A percentile compares a stretch with the other conserved stretches of the same genome.
Evolutionary conservation across 495 filamentous ascomycete species (phyloP).

Genomic region (Alectoria sarmentosa): DNA sequence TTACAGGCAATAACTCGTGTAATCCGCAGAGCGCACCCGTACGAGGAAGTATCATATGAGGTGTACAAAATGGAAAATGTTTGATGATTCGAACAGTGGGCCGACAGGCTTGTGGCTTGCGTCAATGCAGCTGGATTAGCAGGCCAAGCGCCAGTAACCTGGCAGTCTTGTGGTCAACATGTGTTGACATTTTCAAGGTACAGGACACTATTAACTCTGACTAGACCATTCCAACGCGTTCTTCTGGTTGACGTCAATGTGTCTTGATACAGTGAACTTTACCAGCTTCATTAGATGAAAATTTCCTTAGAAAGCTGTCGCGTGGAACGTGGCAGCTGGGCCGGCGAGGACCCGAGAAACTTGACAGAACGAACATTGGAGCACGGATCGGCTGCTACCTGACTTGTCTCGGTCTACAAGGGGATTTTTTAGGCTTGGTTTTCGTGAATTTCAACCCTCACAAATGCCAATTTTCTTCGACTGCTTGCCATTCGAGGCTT

Average conservation of each 20-base stretch:
- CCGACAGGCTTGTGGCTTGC: neutral
- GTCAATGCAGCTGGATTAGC: neutral
- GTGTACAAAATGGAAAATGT: conserved; percentile 69
- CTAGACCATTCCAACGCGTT: neutral
- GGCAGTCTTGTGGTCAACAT: too few species aligned
- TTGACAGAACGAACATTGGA: too few species aligned
- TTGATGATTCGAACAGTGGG: conserved; percentile 27
- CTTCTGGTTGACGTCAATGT: neutral
- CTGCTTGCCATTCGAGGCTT: too few species aligned
- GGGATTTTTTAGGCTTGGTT: too few species aligned
- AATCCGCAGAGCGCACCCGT: conserved; percentile 57
- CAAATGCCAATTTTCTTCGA: too few species aligned
- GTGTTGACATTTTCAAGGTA: neutral
- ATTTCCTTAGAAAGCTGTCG: neutral
- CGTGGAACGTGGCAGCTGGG: neutral
- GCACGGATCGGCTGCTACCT: too few species aligned
- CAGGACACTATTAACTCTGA: neutral
- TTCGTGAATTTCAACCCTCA: too few species aligned
- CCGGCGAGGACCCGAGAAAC: too few species aligned
- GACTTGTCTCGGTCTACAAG: too few species aligned
- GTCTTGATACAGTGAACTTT: neutral
- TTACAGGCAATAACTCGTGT: neutral
- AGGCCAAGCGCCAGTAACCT: neutral
- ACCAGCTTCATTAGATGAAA: too few species aligned
- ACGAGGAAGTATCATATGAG: conserved; percentile 69